These are phyloP conservation scores for Aphanomyces invadans DNA, from an alignment of 352 stramenopile species.

Conservation along the genomic window DNA sequence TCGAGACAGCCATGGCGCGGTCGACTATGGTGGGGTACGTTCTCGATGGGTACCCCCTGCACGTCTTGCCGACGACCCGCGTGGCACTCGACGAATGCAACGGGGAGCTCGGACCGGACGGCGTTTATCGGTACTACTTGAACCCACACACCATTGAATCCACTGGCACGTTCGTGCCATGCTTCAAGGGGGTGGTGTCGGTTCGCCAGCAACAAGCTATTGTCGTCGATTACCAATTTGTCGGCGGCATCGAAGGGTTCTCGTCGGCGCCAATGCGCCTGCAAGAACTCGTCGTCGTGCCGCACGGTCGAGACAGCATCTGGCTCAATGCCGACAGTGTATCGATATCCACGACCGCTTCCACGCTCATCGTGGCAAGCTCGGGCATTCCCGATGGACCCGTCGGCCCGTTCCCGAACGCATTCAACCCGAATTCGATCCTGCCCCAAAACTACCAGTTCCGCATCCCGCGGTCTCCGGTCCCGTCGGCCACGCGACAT, in stretches of 20 bases:
- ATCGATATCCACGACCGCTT: conserved; percentile 45
- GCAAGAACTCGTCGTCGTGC: conserved; percentile 8
- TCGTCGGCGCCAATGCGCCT: conserved; percentile 22
- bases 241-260: conserved; percentile 44
- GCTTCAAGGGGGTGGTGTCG: conserved; percentile 40
- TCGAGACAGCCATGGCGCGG: conserved; percentile 19
- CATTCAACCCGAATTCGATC: conserved; percentile 43
- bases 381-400: conserved; percentile 41
- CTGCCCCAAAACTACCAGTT: conserved; percentile 59
- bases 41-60: conserved; percentile 55
- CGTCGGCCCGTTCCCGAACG: conserved; percentile 59
- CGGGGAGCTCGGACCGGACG: conserved; percentile 34
- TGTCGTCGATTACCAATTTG: neutral
- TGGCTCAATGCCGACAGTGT: conserved; percentile 51
- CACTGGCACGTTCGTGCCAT: conserved; percentile 39
- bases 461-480: conserved; percentile 42
- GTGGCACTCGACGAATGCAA: conserved; percentile 47
- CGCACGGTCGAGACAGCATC: neutral
- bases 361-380: conserved; percentile 47
- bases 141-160: conserved; percentile 16
- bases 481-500: conserved; percentile 17
- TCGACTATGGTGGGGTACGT: conserved; percentile 44
- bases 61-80: conserved; percentile 28
- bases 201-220: neutral
- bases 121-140: conserved; percentile 53